These are phyloP conservation scores for Linum usitatissimum DNA, from an alignment of 345 rosid genomes.

Conservation along the genomic window DNA sequence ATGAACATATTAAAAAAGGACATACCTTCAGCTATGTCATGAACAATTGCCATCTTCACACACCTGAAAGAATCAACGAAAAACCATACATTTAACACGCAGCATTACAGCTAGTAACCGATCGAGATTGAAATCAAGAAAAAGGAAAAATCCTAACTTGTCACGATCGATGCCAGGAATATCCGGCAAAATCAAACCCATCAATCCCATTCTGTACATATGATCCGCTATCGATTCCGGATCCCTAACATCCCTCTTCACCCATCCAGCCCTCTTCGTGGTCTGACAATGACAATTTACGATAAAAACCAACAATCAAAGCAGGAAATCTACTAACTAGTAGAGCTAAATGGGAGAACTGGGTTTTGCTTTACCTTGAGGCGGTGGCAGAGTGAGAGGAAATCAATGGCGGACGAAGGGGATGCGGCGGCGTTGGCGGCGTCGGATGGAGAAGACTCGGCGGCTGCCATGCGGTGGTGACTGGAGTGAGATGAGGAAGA, in stretches of 20 bases:
- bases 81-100: neutral
- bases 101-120: neutral
- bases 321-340: neutral
- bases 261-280: conserved; percentile 91
- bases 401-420: conserved; percentile 65
- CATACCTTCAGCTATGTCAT: conserved; percentile 90
- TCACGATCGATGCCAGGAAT: conserved; percentile 74
- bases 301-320: conserved; percentile 1
- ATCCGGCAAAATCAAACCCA: conserved; percentile 72
- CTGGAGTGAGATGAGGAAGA: conserved; percentile 17
- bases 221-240: conserved; percentile 92
- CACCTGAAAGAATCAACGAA: conserved; percentile 41
- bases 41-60: conserved; percentile 88
- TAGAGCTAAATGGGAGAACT: neutral
- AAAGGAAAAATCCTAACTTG: conserved; percentile 36
- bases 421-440: conserved; percentile 29
- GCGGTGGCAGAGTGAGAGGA: conserved; percentile 81
- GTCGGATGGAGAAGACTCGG: conserved; percentile 27
- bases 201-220: conserved; percentile 93
- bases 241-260: conserved; percentile 50
- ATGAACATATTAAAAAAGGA: no score
- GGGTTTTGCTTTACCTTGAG: conserved; percentile 44
- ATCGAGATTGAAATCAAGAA: neutral
- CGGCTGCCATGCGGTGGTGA: conserved; percentile 30
- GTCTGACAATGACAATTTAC: conserved; percentile 36